A percentile compares a stretch with the other conserved stretches of the same genome.
phyloP scores from a whole-genome alignment of 2,329 filamentous ascomycete genomes.

The Talaromyces sp. region DNA sequence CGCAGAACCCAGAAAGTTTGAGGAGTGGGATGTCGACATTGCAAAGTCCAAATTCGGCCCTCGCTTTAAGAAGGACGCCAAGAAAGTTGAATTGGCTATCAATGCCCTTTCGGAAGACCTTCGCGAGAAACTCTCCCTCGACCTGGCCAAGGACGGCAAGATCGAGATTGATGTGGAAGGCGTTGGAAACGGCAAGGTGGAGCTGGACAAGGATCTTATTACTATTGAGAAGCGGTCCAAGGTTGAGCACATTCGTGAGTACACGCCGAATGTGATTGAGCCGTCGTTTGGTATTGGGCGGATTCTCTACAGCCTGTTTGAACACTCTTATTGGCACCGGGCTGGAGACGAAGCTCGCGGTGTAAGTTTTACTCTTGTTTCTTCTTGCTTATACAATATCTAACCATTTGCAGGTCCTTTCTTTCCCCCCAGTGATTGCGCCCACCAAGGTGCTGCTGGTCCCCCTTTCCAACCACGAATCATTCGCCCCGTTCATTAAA shows the following conservation, averaged over 20 bases:
- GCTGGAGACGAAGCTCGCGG: slow-evolving; percentile 77
- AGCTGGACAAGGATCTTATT: slow-evolving; percentile 73
- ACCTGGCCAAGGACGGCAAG: slow-evolving; percentile 67
- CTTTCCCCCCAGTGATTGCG: slow-evolving; percentile 72
- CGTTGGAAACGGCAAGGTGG: slow-evolving; percentile 65
- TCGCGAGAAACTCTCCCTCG: slow-evolving; percentile 71
- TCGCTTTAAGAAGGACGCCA: slow-evolving; percentile 90
- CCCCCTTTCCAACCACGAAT: slow-evolving; percentile 73
- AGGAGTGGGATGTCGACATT: slow-evolving; percentile 83
- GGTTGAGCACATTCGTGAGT: slow-evolving; percentile 79
- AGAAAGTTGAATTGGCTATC: slow-evolving; percentile 74
- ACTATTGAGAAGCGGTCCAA: slow-evolving; percentile 78
- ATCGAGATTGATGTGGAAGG: slow-evolving; percentile 69
- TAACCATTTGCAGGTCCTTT: slow-evolving; percentile 53
- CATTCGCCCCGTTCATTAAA: slow-evolving; percentile 73
- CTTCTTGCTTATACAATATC: background rate
- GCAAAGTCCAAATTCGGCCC: slow-evolving; percentile 96
- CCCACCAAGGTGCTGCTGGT: slow-evolving; percentile 93
- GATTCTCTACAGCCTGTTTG: slow-evolving; percentile 86
- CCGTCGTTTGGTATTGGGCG: slow-evolving; percentile 95
- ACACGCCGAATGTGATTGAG: slow-evolving; percentile 93
- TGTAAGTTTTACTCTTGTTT: slow-evolving; percentile 52
- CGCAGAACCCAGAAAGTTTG: slow-evolving; percentile 69
- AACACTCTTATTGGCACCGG: slow-evolving; percentile 93
- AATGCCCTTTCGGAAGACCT: slow-evolving; percentile 71